Evolutionary conservation across 2,329 filamentous ascomycete genomes (phyloP).

Genomic region (Aspergillus melleus): DNA sequence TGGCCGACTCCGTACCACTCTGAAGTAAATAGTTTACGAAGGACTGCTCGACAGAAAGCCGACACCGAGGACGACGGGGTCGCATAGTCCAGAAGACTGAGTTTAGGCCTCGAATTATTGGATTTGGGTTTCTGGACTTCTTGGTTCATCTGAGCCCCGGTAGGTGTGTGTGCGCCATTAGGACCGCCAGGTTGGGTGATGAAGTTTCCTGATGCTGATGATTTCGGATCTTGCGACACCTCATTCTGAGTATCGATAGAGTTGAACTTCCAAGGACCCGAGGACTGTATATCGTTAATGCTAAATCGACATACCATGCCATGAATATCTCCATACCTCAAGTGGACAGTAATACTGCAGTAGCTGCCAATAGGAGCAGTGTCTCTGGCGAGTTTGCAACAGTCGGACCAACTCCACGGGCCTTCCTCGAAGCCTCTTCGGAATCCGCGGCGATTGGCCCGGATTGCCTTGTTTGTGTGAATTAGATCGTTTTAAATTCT

Average conservation of each 20-base stretch:
- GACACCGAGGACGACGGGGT: conserved; percentile 71
- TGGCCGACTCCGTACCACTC: conserved; percentile 69
- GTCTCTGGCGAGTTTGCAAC: conserved; percentile 68
- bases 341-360: conserved; percentile 77
- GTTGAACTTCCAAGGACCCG: conserved; percentile 25
- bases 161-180: background rate
- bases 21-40: conserved; percentile 71
- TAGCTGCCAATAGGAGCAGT: conserved; percentile 77
- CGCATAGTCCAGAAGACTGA: conserved; percentile 64
- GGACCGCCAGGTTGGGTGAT: conserved; percentile 22
- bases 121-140: conserved; percentile 8
- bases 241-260: conserved; percentile 10
- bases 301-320: background rate
- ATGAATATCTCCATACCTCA: conserved; percentile 36
- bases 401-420: conserved; percentile 61
- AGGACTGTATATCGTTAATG: conserved; percentile 21
- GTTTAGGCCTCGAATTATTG: conserved; percentile 17
- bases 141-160: background rate
- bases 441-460: conserved; percentile 24
- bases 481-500: background rate
- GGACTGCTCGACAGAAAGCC: conserved; percentile 77
- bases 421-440: conserved; percentile 62
- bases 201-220: conserved; percentile 20
- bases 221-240: conserved; percentile 1
- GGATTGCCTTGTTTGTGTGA: conserved; percentile 1